Base-by-base conservation (phyloP, 2,329 filamentous ascomycete species). In the Tolypocladium tropicale region DNA sequence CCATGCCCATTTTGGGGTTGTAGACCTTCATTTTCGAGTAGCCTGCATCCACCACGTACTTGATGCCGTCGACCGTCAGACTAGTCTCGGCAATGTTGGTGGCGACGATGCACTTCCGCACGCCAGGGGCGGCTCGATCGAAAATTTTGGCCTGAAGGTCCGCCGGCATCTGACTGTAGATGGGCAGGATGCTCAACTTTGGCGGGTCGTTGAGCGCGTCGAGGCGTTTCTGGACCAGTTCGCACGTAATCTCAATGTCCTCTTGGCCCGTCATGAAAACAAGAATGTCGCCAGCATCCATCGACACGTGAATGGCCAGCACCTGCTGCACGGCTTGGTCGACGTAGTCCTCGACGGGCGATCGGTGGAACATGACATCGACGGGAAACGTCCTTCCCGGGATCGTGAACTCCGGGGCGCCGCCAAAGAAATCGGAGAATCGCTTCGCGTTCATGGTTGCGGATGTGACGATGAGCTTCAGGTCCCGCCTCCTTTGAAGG, bases 181-280 rank as follows among this genome's bases (percentile, higher is more conserved):
- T 97, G 0, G 95, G 95, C 32, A 99, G 74, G 55, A 99, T 95
- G 68, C 89, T 93, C 57, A 99, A 82, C 68, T 96, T 93, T 1
- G 94, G 92, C 1, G 94, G 93, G 65, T 99, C 92, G 60, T 96
- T 97, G 34, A 99, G 80, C 33, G 93, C 82, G 61, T 90, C 87
- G 18, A 99, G 77, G 48, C 94, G 81, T 68, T 96, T 93, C 55
- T 90, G 89, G 3, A 97, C 81, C 23, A 97, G 77, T 67, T 99
- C 94, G 68, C 94, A 99, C 0, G 95, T 99, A 46, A 88, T 88
- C 70, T 99, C 94, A 59, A 99, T 99, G 67, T 99, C 94, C 72
- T 99, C 95, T 70, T 97, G 94, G 12, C 94, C 94, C 0, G 95
- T 99, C 94, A 99, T 99, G 72, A 99, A 99, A 10, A 99, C 93